phyloP scores from a whole-genome alignment of 2,329 filamentous ascomycete species.

The Fusarium keratoplasticum region DNA sequence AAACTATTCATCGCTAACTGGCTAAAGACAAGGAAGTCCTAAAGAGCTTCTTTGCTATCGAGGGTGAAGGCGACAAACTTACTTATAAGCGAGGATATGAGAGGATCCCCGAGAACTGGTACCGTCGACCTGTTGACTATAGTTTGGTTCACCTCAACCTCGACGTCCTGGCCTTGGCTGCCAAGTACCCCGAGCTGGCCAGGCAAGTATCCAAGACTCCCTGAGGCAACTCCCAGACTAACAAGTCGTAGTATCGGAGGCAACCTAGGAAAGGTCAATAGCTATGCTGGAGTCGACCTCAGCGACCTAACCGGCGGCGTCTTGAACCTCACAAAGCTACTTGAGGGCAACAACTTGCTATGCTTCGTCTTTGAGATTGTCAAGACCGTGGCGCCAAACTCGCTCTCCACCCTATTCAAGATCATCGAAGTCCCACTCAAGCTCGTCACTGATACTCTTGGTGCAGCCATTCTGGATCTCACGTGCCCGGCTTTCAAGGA shows the following conservation, averaged over 20 bases:
- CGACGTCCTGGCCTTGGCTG: conserved; percentile 1
- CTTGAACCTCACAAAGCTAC: conserved; percentile 11
- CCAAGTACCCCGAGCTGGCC: conserved; percentile 20
- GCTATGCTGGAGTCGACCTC: conserved; percentile 17
- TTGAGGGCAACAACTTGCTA: conserved; percentile 16
- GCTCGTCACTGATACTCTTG: conserved; percentile 5
- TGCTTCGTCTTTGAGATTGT: conserved; percentile 24
- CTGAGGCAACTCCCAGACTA: neutral
- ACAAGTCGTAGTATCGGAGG: conserved; percentile 3
- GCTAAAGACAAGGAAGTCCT: neutral
- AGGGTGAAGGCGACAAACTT: conserved; percentile 5
- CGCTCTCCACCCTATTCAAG: conserved; percentile 2
- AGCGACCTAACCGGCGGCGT: conserved; percentile 13
- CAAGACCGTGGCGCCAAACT: conserved; percentile 13
- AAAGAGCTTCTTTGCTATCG: conserved; percentile 13
- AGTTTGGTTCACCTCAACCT: conserved; percentile 12
- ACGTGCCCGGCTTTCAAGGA: conserved; percentile 19
- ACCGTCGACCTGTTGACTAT: conserved; percentile 14
- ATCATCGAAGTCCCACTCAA: neutral
- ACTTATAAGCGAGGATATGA: conserved; percentile 22
- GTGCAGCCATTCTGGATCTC: neutral
- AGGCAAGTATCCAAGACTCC: neutral
- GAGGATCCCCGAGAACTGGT: conserved; percentile 23
- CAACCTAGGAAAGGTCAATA: conserved; percentile 18
- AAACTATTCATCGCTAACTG: neutral